A percentile compares a stretch with the other conserved stretches of the same genome.
Evolutionary conservation across 2,329 filamentous ascomycete genomes (phyloP).

Genomic region (Rutstroemia sp.): DNA sequence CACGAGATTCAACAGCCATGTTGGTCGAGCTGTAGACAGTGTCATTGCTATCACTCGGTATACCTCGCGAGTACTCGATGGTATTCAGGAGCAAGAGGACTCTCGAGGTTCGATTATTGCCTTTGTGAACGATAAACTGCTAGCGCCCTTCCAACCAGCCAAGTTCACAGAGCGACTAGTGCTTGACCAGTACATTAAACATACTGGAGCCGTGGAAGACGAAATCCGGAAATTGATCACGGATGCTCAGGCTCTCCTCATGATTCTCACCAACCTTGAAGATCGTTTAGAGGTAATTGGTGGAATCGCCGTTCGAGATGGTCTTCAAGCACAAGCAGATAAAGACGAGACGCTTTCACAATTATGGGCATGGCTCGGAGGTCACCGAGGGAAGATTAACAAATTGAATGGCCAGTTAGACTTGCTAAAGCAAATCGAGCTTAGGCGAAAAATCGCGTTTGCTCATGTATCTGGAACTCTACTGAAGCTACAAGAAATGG

Average conservation of each 20-base stretch:
- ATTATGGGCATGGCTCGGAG: constrained; percentile 69
- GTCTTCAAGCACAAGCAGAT: constrained; percentile 47
- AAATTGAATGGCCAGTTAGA: constrained; percentile 56
- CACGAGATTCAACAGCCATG: constrained; percentile 68
- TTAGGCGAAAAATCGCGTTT: constrained; percentile 58
- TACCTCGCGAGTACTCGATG: constrained; percentile 49
- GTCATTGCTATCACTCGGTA: constrained; percentile 70
- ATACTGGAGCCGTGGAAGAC: constrained; percentile 62
- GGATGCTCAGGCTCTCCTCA: constrained; percentile 61
- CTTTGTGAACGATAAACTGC: constrained; percentile 39
- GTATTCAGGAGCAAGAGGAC: constrained; percentile 24
- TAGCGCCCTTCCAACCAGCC: constrained; percentile 56
- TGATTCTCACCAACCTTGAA: constrained; percentile 60
- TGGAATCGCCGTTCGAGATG: constrained; percentile 58
- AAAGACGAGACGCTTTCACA: constrained; percentile 60
- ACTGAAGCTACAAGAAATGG: constrained; percentile 66
- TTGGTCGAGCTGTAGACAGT: constrained; percentile 65
- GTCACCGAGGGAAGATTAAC: constrained; percentile 52
- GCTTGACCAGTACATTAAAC: constrained; percentile 67
- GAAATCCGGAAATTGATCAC: constrained; percentile 61
- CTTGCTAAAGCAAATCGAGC: constrained; percentile 57
- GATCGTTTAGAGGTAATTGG: constrained; percentile 63
- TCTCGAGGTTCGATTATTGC: constrained; percentile 30
- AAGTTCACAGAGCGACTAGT: constrained; percentile 54
- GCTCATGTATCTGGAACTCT: constrained; percentile 63